Base-by-base conservation (phyloP, 2,329 filamentous ascomycete genomes). In the Aspergillus unguis region DNA sequence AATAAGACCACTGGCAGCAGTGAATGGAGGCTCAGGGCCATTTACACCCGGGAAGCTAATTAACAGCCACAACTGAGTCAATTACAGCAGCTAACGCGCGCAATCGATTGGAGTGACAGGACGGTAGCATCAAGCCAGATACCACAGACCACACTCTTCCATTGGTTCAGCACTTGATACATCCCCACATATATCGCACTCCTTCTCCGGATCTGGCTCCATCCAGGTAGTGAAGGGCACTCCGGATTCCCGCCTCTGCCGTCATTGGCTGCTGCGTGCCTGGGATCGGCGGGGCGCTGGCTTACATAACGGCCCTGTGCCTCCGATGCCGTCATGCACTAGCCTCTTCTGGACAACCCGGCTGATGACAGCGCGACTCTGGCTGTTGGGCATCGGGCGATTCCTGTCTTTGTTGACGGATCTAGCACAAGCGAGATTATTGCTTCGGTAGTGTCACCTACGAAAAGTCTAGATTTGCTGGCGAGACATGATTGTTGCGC, bases 301-400 rank as follows among this genome's bases (percentile, higher is more conserved):
- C 45, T 41, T 33, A 42, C 45, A 26, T n/a, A 6, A 9, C 35
- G 37, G 11, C 23, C 37, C 9, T 11, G 32, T 17, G 17, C 17
- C 9, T 25, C 25, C 29, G 28, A 57, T 57, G 54, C 52, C 52
- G 52, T 60, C 56, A 58, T 58, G 11, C 36, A 38, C 57, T 60
- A 59, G 33, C 58, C 53, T 41, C 23, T 56, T 60, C 28, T 58
- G 55, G 58, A 53, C 26, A 62, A 57, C 32, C 59, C 59, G 59
- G 58, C 1, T 17, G 45, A 28, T 36, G 17, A 17, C 17, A 17
- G 32, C 9, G 23, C 23, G 31, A 44, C 27, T 36, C 17, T 36
- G 35, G 33, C 23, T 45, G 17, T 33, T 43, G 23, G 28, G 26
- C 17, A 11, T 9, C 10, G 23, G n/a, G 4, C 5, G 9, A 37